phyloP scores from a whole-genome alignment of 192 early-diverging fungal genomes.

The Coemansia aciculifera region DNA sequence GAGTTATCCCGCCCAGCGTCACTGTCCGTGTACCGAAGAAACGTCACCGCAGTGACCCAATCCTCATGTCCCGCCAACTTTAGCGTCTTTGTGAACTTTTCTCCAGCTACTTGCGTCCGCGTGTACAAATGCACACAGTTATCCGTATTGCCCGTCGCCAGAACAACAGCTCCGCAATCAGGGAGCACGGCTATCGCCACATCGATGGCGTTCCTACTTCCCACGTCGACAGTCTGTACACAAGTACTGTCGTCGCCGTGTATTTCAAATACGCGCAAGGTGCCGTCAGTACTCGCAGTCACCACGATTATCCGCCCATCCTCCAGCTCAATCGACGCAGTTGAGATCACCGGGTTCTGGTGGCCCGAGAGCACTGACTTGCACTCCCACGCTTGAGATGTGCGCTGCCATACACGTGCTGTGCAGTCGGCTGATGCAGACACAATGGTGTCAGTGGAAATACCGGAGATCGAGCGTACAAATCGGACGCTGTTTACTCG shows the following conservation, averaged over 20 bases:
- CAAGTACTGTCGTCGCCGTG: conserved; percentile 46
- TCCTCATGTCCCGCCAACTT: conserved; percentile 86
- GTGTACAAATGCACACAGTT: conserved; percentile 71
- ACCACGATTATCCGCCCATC: conserved; percentile 12
- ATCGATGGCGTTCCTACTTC: conserved; percentile 66
- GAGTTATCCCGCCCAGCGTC: conserved; percentile 8
- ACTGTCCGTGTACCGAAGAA: conserved; percentile 61
- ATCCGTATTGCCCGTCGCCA: conserved; percentile 87
- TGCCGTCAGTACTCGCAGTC: conserved; percentile 27
- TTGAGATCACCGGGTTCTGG: conserved; percentile 62
- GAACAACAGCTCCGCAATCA: conserved; percentile 52
- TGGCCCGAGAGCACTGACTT: conserved; percentile 70
- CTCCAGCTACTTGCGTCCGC: conserved; percentile 26
- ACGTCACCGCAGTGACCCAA: conserved; percentile 85
- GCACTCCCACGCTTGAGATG: conserved; percentile 57
- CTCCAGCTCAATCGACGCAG: conserved; percentile 42
- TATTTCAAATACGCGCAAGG: conserved; percentile 31
- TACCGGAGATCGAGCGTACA: conserved; percentile 54
- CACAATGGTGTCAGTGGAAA: conserved; percentile 63
- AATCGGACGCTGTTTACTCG: conserved; percentile 79
- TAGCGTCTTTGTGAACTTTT: conserved; percentile 62
- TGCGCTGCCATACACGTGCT: conserved; percentile 69
- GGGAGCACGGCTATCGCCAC: conserved; percentile 72
- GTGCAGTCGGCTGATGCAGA: conserved; percentile 82
- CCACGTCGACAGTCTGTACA: conserved; percentile 70